Evolutionary conservation across 768 basidiomycete species (phyloP), one percentile per base, ranked within the genome.

Genomic region (Chalciporus sphaerocephalus): DNA sequence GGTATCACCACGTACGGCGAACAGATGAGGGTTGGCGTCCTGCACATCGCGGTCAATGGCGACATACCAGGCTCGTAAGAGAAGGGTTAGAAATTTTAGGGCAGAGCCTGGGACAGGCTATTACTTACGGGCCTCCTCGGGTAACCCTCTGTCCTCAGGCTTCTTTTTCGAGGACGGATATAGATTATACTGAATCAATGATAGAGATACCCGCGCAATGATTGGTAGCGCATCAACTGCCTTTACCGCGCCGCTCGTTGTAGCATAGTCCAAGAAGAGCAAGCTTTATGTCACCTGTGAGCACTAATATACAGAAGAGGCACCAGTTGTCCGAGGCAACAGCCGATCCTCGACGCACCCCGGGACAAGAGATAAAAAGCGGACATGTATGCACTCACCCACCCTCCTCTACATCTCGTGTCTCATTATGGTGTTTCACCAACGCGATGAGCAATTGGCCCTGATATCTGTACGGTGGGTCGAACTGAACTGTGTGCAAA

Each of bases 151-250:
- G 21, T 60, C 45, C 23, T 44, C 3, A n/a, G n/a, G n/a, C n/a
- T n/a, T n/a, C 53, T 53, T 4, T 69, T 38, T 23, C 12, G 6
- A 57, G 42, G 30, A 56, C n/a, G n/a, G n/a, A n/a, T n/a, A n/a
- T n/a, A n/a, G 67, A 22, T 66, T 69, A 32, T 74, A 69, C 56
- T 87, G 84, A 2, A 80, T 74, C 64, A 85, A 78, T 8, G 69
- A 60, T 30, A 86, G 70, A 5, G 71, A 65, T 54, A 85, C 79
- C 25, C 69, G 63, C 9, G 71, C 73, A 42, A 75, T 72, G 24
- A 88, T 75, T 3, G 83, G 82, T n/a, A 78, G 35, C 1, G 43
- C 54, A 10, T 53, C 53, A 4, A 57, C 23, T 4, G 51, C 43
- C 33, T 38, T 41, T 7, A 30, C n/a, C 5, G 33, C 37, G 10